Percentiles rank a stretch among this genome's conserved stretches.
Evolutionary conservation across 306 rosid genomes (phyloP).

Genomic region (Gynostemma pentaphyllum): DNA sequence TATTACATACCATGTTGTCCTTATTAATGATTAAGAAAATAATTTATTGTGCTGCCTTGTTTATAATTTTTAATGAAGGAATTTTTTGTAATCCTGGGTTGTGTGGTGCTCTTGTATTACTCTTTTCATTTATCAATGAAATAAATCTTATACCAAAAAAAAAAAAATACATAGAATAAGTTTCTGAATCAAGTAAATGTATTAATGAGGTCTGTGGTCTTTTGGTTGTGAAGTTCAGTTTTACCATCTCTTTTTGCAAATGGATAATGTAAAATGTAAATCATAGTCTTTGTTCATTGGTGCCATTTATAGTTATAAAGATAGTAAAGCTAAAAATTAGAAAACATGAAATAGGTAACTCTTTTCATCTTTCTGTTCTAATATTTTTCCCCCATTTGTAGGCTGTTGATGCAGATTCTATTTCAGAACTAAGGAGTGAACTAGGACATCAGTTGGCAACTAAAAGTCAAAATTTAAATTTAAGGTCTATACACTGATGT

Average conservation of each 20-base stretch:
- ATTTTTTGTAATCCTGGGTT: too few species aligned
- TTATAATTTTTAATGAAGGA: neutral
- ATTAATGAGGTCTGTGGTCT: neutral
- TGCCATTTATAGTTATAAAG: neutral
- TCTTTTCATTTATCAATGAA: too few species aligned
- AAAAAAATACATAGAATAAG: too few species aligned
- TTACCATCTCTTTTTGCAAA: neutral
- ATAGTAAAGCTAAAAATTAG: neutral
- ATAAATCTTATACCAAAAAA: too few species aligned
- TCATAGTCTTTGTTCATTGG: neutral
- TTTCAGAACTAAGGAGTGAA: conserved; percentile 71
- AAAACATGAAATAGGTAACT: neutral
- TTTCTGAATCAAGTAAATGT: neutral
- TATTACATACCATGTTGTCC: neutral
- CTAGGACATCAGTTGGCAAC: conserved; percentile 74
- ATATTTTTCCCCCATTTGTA: conserved; percentile 18
- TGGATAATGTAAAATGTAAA: neutral
- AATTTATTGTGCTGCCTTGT: neutral
- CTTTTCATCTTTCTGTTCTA: neutral
- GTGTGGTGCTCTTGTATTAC: too few species aligned
- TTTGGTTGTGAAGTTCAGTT: neutral
- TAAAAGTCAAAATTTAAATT: conserved; percentile 49
- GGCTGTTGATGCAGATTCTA: conserved; percentile 68
- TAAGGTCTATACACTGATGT: too few species aligned
- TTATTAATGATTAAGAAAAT: neutral